Conservation (phyloP, 2,329 filamentous ascomycete species). For the Aspergillus sp. region DNA sequence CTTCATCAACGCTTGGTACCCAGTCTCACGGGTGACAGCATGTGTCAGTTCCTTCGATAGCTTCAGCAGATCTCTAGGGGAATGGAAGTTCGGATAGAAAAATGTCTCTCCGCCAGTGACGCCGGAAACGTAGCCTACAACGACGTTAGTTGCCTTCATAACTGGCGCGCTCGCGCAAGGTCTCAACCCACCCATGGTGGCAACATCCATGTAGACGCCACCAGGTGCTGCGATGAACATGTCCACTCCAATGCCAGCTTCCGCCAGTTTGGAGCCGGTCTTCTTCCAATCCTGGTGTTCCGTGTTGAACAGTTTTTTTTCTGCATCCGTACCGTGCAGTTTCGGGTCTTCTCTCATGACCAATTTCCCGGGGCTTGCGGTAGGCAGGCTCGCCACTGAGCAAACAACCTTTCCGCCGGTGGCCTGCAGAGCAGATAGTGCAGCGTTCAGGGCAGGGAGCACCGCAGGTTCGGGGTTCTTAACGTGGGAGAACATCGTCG, state of each 20-base stretch:
- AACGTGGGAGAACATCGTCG: slow-evolving; percentile 75
- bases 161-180: not conserved
- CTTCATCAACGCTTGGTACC: slow-evolving; percentile 95
- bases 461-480: slow-evolving; percentile 90
- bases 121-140: slow-evolving; percentile 68
- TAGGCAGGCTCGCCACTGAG: slow-evolving; percentile 79
- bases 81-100: slow-evolving; percentile 94
- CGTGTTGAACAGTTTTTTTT: slow-evolving; percentile 85
- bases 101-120: slow-evolving; percentile 92
- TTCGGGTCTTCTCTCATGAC: slow-evolving; percentile 85
- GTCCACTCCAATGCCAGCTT: slow-evolving; percentile 78
- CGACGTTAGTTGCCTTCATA: slow-evolving; percentile 5
- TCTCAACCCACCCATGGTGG: slow-evolving; percentile 65
- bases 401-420: slow-evolving; percentile 92
- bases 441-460: slow-evolving; percentile 75
- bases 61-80: slow-evolving; percentile 75
- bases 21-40: slow-evolving; percentile 79
- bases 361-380: slow-evolving; percentile 80
- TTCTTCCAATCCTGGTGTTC: slow-evolving; percentile 87
- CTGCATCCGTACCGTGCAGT: slow-evolving; percentile 74
- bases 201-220: slow-evolving; percentile 86
- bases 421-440: slow-evolving; percentile 70
- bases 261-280: slow-evolving; percentile 77
- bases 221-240: slow-evolving; percentile 91
- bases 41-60: slow-evolving; percentile 80